A percentile compares a stretch with the other conserved stretches of the same genome.
phyloP scores from a whole-genome alignment of 305 asterid genomes.

The Euphrasia arctica region DNA sequence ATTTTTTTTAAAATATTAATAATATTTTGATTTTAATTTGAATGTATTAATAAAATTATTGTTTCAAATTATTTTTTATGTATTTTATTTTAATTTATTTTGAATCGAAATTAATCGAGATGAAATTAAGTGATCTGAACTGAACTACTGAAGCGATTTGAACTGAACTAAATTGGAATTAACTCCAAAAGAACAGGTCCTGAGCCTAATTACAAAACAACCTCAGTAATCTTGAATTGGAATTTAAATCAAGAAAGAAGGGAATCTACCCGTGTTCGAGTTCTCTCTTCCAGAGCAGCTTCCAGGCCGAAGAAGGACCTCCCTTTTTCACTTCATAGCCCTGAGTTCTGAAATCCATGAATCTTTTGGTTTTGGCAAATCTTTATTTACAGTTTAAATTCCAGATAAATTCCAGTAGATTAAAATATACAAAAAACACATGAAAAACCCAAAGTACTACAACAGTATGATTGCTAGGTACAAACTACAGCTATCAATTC shows the following conservation, averaged over 20 bases:
- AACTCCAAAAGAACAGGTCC: too few species aligned
- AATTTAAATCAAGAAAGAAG: constrained; percentile 1
- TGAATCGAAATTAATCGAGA: too few species aligned
- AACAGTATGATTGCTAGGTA: constrained; percentile 36
- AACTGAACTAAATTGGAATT: constrained; percentile 20
- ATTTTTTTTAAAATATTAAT: too few species aligned
- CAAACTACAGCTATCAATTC: constrained; percentile 27
- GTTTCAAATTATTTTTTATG: too few species aligned
- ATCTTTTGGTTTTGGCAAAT: constrained; percentile 69
- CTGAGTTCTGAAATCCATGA: constrained; percentile 64
- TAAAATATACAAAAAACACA: background rate
- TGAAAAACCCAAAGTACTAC: constrained; percentile 27
- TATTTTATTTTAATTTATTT: too few species aligned
- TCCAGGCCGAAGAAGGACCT: constrained; percentile 67
- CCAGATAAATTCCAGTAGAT: too few species aligned
- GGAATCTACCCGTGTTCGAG: constrained; percentile 67
- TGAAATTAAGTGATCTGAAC: too few species aligned
- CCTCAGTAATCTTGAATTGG: background rate
- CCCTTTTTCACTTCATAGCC: constrained; percentile 83
- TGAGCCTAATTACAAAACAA: background rate
- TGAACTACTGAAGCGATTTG: too few species aligned
- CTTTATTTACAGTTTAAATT: constrained; percentile 17
- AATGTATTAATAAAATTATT: too few species aligned
- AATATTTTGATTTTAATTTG: too few species aligned
- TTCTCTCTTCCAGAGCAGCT: constrained; percentile 64